These are phyloP conservation scores for Protostelium mycophagum DNA, from an alignment of 78 protist genomes.

Conservation along the genomic window DNA sequence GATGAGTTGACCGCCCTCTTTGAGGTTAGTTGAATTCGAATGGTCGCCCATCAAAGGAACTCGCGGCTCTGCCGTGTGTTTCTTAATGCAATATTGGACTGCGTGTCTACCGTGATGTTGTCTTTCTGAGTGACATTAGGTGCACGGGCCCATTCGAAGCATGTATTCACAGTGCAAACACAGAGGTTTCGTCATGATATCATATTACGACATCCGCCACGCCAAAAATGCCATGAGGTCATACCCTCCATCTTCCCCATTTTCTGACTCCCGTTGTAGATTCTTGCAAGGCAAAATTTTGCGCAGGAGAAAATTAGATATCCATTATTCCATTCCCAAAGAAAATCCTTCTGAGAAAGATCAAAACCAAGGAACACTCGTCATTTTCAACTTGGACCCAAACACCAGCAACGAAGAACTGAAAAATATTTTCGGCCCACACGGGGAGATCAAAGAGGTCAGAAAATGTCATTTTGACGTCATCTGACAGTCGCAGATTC, in stretches of 20 bases:
- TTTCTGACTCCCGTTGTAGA: no score
- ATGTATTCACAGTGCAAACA: constrained; percentile 9
- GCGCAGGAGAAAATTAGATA: constrained; percentile 7
- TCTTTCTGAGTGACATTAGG: not conserved
- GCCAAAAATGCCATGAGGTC: constrained; percentile 52
- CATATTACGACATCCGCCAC: constrained; percentile 71
- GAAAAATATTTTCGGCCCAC: constrained; percentile 25
- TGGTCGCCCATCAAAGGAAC: no score
- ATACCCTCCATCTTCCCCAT: no score
- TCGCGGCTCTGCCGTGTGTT: no score
- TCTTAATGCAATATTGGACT: no score
- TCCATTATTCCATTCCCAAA: constrained; percentile 46
- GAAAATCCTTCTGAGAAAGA: constrained; percentile 43
- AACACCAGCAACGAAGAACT: constrained; percentile 26
- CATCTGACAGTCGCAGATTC: no score
- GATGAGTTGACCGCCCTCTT: not conserved
- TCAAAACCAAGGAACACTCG: constrained; percentile 72
- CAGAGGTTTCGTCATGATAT: constrained; percentile 62
- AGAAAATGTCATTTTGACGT: no score
- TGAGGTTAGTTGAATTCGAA: not conserved
- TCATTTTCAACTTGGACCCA: constrained; percentile 65
- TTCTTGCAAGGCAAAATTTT: constrained; percentile 14
- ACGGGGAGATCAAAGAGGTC: constrained; percentile 69
- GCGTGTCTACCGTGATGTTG: no score
- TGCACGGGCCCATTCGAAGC: not conserved